phyloP scores from a whole-genome alignment of 2,329 filamentous ascomycete genomes.

The Microthyrium microscopicum region DNA sequence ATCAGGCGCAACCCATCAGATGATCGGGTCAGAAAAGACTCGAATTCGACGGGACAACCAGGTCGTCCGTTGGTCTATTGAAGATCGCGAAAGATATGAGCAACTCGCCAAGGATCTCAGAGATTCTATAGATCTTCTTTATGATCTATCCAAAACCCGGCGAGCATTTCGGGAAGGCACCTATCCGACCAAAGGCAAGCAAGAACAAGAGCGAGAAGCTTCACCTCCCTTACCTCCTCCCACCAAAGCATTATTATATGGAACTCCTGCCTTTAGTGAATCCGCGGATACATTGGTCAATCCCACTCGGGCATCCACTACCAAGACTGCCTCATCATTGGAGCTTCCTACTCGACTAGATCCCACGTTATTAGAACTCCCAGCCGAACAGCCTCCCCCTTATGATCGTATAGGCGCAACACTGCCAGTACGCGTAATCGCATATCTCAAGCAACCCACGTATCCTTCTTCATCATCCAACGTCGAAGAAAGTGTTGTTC shows the following conservation, averaged over 20 bases:
- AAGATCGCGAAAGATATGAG: conserved; percentile 58
- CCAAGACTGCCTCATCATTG: conserved; percentile 6
- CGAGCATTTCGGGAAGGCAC: conserved; percentile 24
- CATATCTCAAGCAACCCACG: conserved; percentile 17
- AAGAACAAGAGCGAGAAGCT: conserved; percentile 1
- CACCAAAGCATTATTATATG: background rate
- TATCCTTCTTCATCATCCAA: background rate
- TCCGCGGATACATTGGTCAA: conserved; percentile 29
- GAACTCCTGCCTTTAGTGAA: conserved; percentile 1
- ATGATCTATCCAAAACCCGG: conserved; percentile 55
- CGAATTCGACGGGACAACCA: background rate
- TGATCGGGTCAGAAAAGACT: conserved; percentile 16
- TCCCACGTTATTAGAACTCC: conserved; percentile 24
- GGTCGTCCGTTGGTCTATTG: conserved; percentile 33
- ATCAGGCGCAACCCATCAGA: too few species aligned
- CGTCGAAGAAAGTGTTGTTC: conserved; percentile 15
- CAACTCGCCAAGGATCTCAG: conserved; percentile 60
- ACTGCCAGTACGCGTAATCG: conserved; percentile 27
- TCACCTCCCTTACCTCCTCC: background rate
- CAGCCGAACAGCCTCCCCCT: conserved; percentile 30
- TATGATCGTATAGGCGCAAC: conserved; percentile 30
- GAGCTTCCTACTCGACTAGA: conserved; percentile 19
- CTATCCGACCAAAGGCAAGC: conserved; percentile 12
- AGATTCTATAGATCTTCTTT: conserved; percentile 62
- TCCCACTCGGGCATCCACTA: conserved; percentile 16